phyloP scores from a whole-genome alignment of 352 stramenopile species.

The Globisporangium cederbergense region DNA sequence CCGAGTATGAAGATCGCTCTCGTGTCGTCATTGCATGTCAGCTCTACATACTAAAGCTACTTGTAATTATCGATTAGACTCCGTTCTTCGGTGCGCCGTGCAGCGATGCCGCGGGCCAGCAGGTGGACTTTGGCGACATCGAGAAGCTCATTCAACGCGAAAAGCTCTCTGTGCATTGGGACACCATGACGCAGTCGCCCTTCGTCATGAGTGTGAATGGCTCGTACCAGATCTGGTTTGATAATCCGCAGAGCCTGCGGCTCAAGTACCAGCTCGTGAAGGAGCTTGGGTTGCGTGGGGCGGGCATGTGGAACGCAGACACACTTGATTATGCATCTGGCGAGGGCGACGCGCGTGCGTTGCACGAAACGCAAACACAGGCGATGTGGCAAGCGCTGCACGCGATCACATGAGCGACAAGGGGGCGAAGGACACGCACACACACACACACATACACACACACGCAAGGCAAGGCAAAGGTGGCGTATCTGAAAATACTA shows the following conservation, averaged over 20 bases:
- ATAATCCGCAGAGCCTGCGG: conserved; percentile 55
- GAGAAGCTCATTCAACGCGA: conserved; percentile 28
- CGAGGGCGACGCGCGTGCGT: background rate
- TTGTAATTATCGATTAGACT: conserved; percentile 24
- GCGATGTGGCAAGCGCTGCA: conserved; percentile 55
- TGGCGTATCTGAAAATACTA: background rate
- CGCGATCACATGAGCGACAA: conserved; percentile 23
- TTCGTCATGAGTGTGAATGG: conserved; percentile 12
- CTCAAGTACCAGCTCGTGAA: conserved; percentile 57
- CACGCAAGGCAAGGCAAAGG: conserved; percentile 11
- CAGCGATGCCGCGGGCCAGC: conserved; percentile 64
- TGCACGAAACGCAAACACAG: conserved; percentile 34
- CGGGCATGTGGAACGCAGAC: conserved; percentile 84
- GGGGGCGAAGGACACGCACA: conserved; percentile 2
- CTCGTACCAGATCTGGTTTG: conserved; percentile 65
- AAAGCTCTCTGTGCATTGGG: conserved; percentile 40
- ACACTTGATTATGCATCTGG: conserved; percentile 53
- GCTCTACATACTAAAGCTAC: background rate
- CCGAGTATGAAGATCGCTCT: background rate
- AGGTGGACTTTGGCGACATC: conserved; percentile 63
- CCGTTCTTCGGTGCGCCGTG: conserved; percentile 75
- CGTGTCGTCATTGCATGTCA: background rate
- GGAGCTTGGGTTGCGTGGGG: conserved; percentile 46
- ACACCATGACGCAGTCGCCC: conserved; percentile 48
- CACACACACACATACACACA: conserved; percentile 10